These are phyloP conservation scores for Paecilomyces sp. DNA, from an alignment of 2,329 filamentous ascomycete species.

Conservation along the genomic window DNA sequence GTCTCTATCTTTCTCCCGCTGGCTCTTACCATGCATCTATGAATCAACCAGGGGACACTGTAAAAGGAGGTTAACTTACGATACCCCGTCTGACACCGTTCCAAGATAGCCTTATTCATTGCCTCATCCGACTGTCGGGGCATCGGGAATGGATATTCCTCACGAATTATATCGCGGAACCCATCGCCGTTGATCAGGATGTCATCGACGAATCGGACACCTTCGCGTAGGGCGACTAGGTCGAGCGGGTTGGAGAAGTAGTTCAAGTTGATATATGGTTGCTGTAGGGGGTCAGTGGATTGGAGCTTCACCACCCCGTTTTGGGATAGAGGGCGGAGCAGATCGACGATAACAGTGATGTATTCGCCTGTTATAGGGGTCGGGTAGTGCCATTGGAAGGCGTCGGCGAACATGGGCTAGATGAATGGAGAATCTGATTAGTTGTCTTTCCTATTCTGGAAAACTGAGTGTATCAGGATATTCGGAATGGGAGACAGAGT, in stretches of 20 bases:
- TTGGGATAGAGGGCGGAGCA: slow-evolving; percentile 39
- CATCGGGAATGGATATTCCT: slow-evolving; percentile 55
- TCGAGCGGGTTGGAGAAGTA: slow-evolving; percentile 43
- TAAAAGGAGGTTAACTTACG: slow-evolving; percentile 8
- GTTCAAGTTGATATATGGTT: slow-evolving; percentile 36
- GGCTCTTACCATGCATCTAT: no score
- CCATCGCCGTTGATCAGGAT: slow-evolving; percentile 51
- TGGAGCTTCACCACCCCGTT: slow-evolving; percentile 36
- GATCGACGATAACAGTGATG: slow-evolving; percentile 48
- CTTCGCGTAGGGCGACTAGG: slow-evolving; percentile 51
- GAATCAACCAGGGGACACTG: neutral
- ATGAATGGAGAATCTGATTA: no score
- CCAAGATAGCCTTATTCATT: slow-evolving; percentile 51
- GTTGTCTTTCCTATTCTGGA: no score
- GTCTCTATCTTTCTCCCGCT: neutral
- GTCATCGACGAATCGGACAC: slow-evolving; percentile 48
- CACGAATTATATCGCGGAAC: slow-evolving; percentile 39
- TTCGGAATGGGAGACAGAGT: neutral
- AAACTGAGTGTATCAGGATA: no score
- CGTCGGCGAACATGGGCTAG: slow-evolving; percentile 44
- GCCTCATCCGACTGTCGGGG: slow-evolving; percentile 48
- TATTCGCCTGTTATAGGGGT: slow-evolving; percentile 39
- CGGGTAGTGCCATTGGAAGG: slow-evolving; percentile 43
- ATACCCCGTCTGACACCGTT: slow-evolving; percentile 48
- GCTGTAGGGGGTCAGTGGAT: slow-evolving; percentile 25